Evolutionary conservation across 352 stramenopile species (phyloP).

Genomic region (Pythium plurisporium): DNA sequence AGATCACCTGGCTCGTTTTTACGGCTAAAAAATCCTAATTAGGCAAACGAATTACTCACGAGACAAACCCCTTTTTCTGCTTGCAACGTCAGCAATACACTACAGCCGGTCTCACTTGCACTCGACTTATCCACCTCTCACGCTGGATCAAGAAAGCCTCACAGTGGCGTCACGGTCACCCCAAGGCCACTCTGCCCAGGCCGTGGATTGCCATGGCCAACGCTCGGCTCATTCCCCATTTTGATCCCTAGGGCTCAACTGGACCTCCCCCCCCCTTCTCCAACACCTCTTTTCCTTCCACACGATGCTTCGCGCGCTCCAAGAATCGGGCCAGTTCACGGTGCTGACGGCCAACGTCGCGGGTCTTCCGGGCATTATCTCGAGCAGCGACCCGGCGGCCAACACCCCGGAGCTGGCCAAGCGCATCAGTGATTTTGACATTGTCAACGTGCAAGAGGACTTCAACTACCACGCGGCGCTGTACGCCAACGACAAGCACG

Average conservation of each 20-base stretch:
- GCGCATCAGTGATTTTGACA: conserved; percentile 26
- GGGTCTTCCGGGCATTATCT: conserved; percentile 37
- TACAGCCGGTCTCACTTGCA: not conserved
- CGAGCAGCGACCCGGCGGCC: conserved; percentile 34
- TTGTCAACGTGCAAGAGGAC: conserved; percentile 22
- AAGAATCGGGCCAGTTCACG: conserved; percentile 32
- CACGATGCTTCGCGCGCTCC: conserved; percentile 31
- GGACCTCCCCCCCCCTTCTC: not conserved
- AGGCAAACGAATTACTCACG: not conserved
- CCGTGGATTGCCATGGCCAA: too few species aligned
- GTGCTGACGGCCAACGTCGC: conserved; percentile 47
- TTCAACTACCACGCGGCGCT: conserved; percentile 20
- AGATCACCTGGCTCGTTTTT: too few species aligned
- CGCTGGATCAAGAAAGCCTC: too few species aligned
- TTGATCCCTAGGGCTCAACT: not conserved
- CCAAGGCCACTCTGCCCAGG: too few species aligned
- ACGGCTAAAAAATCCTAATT: too few species aligned
- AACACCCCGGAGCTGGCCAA: conserved; percentile 47
- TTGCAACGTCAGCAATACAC: not conserved
- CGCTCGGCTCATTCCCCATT: not conserved
- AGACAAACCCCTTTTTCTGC: not conserved
- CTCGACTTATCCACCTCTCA: not conserved
- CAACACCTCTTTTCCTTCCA: too few species aligned
- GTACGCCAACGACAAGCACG: conserved; percentile 8
- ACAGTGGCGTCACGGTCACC: too few species aligned